Conservation (phyloP, 2,329 filamentous ascomycete species). For the Didymella keratinophila region DNA sequence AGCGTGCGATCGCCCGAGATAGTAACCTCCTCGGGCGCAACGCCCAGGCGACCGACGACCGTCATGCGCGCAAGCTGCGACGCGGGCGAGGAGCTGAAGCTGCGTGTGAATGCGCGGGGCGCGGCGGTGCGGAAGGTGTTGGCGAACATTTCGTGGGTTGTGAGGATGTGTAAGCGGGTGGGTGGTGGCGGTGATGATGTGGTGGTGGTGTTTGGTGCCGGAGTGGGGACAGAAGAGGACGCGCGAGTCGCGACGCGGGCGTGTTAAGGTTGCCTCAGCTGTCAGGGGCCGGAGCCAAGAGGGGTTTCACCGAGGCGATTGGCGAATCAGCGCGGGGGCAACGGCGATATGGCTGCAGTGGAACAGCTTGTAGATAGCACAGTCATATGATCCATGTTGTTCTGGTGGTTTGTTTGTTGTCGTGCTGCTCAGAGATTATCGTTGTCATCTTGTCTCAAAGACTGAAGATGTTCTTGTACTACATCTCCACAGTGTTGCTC, state of each 20-base stretch:
- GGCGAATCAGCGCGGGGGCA: not conserved
- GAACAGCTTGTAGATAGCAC: not conserved
- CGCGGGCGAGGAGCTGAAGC: constrained; percentile 75
- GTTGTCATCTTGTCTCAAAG: not conserved
- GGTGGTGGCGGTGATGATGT: constrained; percentile 9
- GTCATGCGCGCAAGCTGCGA: constrained; percentile 79
- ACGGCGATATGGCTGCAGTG: not conserved
- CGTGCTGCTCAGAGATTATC: not conserved
- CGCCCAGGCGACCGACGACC: constrained; percentile 84
- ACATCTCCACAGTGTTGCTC: not conserved
- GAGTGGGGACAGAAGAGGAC: constrained; percentile 23
- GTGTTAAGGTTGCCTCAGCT: not conserved
- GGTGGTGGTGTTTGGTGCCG: constrained; percentile 16
- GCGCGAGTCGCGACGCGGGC: constrained; percentile 6
- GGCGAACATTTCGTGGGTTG: constrained; percentile 34
- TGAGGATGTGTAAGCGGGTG: not conserved
- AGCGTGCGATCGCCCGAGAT: constrained; percentile 78
- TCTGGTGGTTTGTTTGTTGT: not conserved
- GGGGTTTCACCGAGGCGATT: not conserved
- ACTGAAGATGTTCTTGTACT: not conserved
- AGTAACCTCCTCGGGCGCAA: constrained; percentile 78
- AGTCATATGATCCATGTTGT: not conserved
- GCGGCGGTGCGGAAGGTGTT: constrained; percentile 58
- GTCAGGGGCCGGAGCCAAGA: constrained; percentile 14
- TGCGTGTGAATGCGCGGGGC: constrained; percentile 65